Conservation (phyloP, 73 alveolate genomes). For the Stentor roeselii region DNA sequence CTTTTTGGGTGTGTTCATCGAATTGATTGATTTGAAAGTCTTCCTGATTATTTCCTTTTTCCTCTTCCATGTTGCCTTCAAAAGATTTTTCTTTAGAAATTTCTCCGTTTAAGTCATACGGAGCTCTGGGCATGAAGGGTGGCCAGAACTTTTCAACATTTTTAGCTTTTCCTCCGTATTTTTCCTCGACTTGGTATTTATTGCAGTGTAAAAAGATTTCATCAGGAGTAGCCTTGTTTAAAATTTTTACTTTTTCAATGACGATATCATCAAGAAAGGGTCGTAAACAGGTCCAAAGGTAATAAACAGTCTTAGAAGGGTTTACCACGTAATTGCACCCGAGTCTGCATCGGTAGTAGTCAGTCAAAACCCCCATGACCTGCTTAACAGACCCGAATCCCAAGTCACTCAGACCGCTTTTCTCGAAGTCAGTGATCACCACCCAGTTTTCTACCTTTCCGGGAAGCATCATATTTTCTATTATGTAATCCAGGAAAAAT, state of each 20-base stretch:
- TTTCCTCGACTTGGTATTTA: slow-evolving; percentile 26
- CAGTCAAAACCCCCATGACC: slow-evolving; percentile 13
- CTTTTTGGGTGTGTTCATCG: too few relatives aligned
- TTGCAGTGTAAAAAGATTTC: slow-evolving; percentile 23
- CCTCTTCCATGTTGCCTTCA: neutral
- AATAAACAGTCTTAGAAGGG: neutral
- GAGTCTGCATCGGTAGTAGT: slow-evolving; percentile 28
- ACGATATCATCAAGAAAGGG: slow-evolving; percentile 30
- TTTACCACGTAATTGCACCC: slow-evolving; percentile 28
- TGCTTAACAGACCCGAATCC: slow-evolving; percentile 17
- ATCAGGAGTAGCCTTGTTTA: slow-evolving; percentile 15
- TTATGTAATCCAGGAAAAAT: slow-evolving; percentile 42
- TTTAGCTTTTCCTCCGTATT: slow-evolving; percentile 38
- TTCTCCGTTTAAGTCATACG: neutral
- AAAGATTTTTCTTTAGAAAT: neutral
- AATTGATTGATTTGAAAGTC: too few relatives aligned
- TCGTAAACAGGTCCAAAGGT: slow-evolving; percentile 29
- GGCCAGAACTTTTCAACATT: slow-evolving; percentile 35
- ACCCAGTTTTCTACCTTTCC: slow-evolving; percentile 59
- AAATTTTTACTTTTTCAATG: slow-evolving; percentile 27
- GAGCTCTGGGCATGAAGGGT: slow-evolving; percentile 19
- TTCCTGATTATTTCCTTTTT: neutral
- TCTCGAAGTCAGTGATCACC: slow-evolving; percentile 33
- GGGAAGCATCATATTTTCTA: slow-evolving; percentile 39
- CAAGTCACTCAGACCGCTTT: slow-evolving; percentile 23